Percentiles rank a stretch among this genome's conserved stretches.
phyloP scores from a whole-genome alignment of 2,329 filamentous ascomycete genomes.

The Aspergillus sp. region DNA sequence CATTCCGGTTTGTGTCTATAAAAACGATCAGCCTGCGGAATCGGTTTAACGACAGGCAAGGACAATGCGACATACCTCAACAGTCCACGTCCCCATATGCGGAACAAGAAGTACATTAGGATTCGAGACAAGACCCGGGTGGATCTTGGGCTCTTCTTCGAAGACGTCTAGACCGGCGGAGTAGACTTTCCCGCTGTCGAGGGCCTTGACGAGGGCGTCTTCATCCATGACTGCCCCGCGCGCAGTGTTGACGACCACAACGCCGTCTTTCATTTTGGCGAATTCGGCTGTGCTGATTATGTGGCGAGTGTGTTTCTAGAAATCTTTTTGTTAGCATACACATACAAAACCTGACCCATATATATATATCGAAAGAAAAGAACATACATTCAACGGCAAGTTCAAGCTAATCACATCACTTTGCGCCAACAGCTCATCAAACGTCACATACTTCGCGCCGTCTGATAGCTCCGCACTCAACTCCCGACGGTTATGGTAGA shows the following conservation, averaged over 20 bases:
- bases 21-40: background rate
- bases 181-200: slow-evolving; percentile 68
- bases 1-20: slow-evolving; percentile 57
- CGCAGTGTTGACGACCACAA: slow-evolving; percentile 79
- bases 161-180: slow-evolving; percentile 78
- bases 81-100: slow-evolving; percentile 83
- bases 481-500: slow-evolving; percentile 71
- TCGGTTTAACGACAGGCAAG: background rate
- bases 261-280: slow-evolving; percentile 72
- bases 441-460: slow-evolving; percentile 54
- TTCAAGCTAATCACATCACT: slow-evolving; percentile 81
- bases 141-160: slow-evolving; percentile 75
- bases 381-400: slow-evolving; percentile 72
- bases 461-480: slow-evolving; percentile 54
- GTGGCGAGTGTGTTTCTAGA: slow-evolving; percentile 65
- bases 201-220: slow-evolving; percentile 70
- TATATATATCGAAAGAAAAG: background rate
- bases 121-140: slow-evolving; percentile 70
- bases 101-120: slow-evolving; percentile 73
- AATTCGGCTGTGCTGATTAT: slow-evolving; percentile 73
- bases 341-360: too few relatives aligned
- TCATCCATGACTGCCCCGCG: slow-evolving; percentile 82
- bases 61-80: slow-evolving; percentile 49
- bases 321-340: background rate
- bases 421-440: slow-evolving; percentile 68